Conservation (phyloP, 305 asterid genomes). For the Solanum chacoense region DNA sequence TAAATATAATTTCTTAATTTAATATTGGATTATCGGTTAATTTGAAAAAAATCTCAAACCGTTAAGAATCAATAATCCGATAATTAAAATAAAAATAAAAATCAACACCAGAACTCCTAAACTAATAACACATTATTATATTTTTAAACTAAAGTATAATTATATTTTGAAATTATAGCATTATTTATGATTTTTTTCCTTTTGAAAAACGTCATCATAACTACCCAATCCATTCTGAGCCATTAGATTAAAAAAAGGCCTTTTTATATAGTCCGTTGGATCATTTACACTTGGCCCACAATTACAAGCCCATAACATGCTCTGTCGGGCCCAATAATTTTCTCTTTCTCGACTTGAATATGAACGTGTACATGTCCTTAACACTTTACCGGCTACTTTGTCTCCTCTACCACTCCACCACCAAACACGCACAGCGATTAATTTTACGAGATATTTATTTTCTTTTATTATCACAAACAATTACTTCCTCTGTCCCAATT, state of each 20-base stretch:
- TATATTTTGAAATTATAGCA: neutral
- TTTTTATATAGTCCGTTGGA: constrained; percentile 4
- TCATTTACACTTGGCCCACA: neutral
- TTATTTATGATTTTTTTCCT: neutral
- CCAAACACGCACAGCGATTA: neutral
- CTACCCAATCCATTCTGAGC: neutral
- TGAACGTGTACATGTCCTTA: constrained; percentile 17
- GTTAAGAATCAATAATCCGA: too few species aligned
- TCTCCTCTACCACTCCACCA: neutral
- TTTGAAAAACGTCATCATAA: constrained; percentile 10
- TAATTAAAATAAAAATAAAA: too few species aligned
- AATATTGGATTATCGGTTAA: too few species aligned
- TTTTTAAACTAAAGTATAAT: too few species aligned
- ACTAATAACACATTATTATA: neutral
- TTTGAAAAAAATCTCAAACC: neutral
- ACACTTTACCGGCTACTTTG: constrained; percentile 13
- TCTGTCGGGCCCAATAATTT: constrained; percentile 15
- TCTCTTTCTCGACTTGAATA: neutral
- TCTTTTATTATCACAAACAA: neutral
- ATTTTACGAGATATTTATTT: neutral
- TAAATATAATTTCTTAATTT: too few species aligned
- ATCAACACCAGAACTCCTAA: neutral
- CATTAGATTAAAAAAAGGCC: constrained; percentile 14
- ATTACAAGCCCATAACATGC: neutral
- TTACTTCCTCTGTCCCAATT: too few species aligned